Evolutionary conservation across 768 basidiomycete species (phyloP).

Genomic region (Russula emetica): DNA sequence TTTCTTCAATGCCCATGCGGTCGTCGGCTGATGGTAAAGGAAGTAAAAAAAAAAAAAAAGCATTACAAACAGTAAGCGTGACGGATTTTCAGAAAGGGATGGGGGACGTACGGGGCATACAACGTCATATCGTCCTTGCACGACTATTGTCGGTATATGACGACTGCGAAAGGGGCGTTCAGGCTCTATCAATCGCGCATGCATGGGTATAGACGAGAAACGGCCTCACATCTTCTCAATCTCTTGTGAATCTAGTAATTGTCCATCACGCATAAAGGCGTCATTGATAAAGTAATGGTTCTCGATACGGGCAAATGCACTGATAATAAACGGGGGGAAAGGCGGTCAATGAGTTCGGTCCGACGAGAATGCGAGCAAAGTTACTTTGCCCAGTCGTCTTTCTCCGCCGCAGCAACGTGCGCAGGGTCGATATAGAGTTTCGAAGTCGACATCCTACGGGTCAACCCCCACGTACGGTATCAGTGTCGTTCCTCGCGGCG

Average conservation of each 20-base stretch:
- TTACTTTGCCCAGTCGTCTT: conserved; percentile 74
- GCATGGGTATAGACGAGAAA: not conserved
- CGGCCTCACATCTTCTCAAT: conserved; percentile 76
- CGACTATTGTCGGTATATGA: conserved; percentile 76
- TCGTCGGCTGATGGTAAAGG: conserved; percentile 55
- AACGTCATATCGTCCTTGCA: conserved; percentile 87
- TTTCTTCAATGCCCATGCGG: conserved; percentile 78
- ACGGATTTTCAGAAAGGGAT: not conserved
- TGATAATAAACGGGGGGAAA: conserved; percentile 31
- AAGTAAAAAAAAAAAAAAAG: not conserved
- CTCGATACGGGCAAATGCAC: conserved; percentile 84
- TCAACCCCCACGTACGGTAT: not conserved
- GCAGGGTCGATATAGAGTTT: conserved; percentile 65
- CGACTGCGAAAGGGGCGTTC: conserved; percentile 49
- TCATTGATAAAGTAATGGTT: conserved; percentile 90
- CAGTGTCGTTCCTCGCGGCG: not conserved
- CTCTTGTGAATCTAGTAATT: conserved; percentile 75
- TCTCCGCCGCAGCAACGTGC: conserved; percentile 61
- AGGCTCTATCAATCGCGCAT: not conserved
- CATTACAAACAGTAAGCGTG: not conserved
- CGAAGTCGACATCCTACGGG: conserved; percentile 72
- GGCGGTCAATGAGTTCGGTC: not conserved
- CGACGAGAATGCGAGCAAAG: conserved; percentile 28
- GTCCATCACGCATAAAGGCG: conserved; percentile 87
- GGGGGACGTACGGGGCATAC: conserved; percentile 64